Conservation (phyloP, 164 flowering plant genomes). For the Stephania japonica region DNA sequence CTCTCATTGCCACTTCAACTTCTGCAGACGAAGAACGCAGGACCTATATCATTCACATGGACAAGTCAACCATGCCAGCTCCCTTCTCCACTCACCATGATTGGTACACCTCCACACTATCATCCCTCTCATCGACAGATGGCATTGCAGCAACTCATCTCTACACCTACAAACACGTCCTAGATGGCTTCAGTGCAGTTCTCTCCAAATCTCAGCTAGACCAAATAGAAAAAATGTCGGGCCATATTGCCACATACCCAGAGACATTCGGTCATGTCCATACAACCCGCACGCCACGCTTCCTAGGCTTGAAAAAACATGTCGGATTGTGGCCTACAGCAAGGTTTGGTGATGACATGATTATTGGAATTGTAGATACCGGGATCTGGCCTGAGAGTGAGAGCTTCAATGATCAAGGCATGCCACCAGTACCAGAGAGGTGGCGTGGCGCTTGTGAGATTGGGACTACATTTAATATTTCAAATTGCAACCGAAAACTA, state of each 20-base stretch:
- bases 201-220: slow-evolving; percentile 10
- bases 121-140: slow-evolving; percentile 7
- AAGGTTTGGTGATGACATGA: slow-evolving; percentile 14
- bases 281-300: slow-evolving; percentile 18
- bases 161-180: slow-evolving; percentile 15
- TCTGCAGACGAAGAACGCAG: not conserved
- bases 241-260: slow-evolving; percentile 14
- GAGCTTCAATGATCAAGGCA: slow-evolving; percentile 11
- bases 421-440: slow-evolving; percentile 9
- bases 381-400: slow-evolving; percentile 19
- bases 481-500: slow-evolving; percentile 19
- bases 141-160: slow-evolving; percentile 11
- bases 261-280: slow-evolving; percentile 6
- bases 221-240: slow-evolving; percentile 5
- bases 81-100: slow-evolving; percentile 14
- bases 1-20: not conserved
- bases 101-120: slow-evolving; percentile 12
- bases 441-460: slow-evolving; percentile 10
- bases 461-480: slow-evolving; percentile 15
- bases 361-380: slow-evolving; percentile 11
- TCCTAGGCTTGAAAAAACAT: slow-evolving; percentile 12
- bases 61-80: slow-evolving; percentile 24
- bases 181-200: slow-evolving; percentile 12
- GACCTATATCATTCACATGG: slow-evolving; percentile 33
- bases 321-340: slow-evolving; percentile 11